A percentile compares a stretch with the other conserved stretches of the same genome.
Evolutionary conservation across 257 asterid genomes (phyloP).

Genomic region (Ajuga chamaepitys): DNA sequence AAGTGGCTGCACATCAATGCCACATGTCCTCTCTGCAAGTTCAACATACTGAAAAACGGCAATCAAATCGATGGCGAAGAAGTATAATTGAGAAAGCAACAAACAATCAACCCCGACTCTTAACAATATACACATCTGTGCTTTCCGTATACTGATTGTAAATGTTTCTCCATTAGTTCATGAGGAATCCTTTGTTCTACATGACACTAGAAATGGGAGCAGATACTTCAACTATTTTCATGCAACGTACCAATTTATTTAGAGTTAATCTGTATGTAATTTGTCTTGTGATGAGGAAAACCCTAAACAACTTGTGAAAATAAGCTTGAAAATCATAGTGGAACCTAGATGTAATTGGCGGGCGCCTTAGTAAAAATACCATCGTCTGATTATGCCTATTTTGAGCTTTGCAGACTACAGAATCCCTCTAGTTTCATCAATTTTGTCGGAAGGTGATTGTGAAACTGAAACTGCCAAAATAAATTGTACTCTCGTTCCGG

Average conservation of each 20-base stretch:
- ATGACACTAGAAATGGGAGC: slow-evolving; percentile 5
- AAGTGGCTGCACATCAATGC: slow-evolving; percentile 95
- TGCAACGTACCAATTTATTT: not conserved
- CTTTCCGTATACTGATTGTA: not conserved
- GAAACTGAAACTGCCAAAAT: too few relatives aligned
- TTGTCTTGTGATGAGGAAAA: slow-evolving; percentile 9
- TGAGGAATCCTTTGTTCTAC: slow-evolving; percentile 9
- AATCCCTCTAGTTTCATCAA: not conserved
- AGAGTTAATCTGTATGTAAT: slow-evolving; percentile 18
- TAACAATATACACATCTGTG: not conserved
- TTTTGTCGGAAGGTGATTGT: too few relatives aligned
- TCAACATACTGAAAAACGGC: slow-evolving; percentile 72
- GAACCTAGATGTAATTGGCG: not conserved
- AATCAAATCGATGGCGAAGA: slow-evolving; percentile 63
- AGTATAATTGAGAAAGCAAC: slow-evolving; percentile 27
- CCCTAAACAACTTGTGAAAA: not conserved
- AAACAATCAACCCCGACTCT: not conserved
- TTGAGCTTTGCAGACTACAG: not conserved
- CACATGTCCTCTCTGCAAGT: slow-evolving; percentile 95
- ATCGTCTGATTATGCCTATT: not conserved
- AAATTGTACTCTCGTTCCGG: too few relatives aligned
- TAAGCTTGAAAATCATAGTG: not conserved
- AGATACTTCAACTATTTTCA: not conserved
- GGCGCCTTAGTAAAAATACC: not conserved
- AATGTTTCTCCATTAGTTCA: not conserved